These are phyloP conservation scores for Macrotyloma uniflorum DNA, from an alignment of 306 rosid genomes.

Conservation along the genomic window DNA sequence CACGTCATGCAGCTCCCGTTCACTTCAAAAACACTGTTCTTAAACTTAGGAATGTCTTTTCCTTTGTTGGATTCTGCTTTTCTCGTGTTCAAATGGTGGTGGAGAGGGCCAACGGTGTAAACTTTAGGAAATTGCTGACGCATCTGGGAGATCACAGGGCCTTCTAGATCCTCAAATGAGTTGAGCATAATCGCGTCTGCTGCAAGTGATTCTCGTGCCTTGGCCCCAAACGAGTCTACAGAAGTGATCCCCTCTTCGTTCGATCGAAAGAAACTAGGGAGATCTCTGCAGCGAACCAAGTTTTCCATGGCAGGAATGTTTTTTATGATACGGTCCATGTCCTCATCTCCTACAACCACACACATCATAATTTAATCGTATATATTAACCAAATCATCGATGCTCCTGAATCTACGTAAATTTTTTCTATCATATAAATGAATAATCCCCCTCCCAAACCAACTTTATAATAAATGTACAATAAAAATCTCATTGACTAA, in stretches of 20 bases:
- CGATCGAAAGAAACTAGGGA: slow-evolving; percentile 43
- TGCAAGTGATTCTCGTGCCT: slow-evolving; percentile 22
- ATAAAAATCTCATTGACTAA: too few species aligned
- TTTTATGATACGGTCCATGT: slow-evolving; percentile 57
- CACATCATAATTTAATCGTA: neutral
- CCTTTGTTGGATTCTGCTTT: neutral
- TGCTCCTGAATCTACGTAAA: too few species aligned
- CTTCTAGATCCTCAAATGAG: slow-evolving; percentile 67
- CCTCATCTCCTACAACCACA: slow-evolving; percentile 41
- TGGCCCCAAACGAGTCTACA: neutral
- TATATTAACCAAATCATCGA: too few species aligned
- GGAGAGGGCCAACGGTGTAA: slow-evolving; percentile 60
- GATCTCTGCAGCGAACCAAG: slow-evolving; percentile 55
- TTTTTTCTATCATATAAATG: too few species aligned
- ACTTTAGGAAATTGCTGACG: slow-evolving; percentile 38
- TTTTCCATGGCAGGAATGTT: slow-evolving; percentile 54
- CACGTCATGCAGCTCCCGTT: slow-evolving; percentile 54
- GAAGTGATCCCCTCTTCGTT: too few species aligned
- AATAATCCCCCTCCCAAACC: too few species aligned
- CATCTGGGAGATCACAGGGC: slow-evolving; percentile 38
- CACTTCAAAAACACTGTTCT: slow-evolving; percentile 20
- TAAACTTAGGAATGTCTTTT: neutral
- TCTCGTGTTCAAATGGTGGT: neutral
- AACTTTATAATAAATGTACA: too few species aligned
- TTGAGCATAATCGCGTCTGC: slow-evolving; percentile 53